Percentiles rank a stretch among this genome's conserved stretches.
phyloP scores from a whole-genome alignment of 768 basidiomycete genomes.

The Termitomyces sp. region DNA sequence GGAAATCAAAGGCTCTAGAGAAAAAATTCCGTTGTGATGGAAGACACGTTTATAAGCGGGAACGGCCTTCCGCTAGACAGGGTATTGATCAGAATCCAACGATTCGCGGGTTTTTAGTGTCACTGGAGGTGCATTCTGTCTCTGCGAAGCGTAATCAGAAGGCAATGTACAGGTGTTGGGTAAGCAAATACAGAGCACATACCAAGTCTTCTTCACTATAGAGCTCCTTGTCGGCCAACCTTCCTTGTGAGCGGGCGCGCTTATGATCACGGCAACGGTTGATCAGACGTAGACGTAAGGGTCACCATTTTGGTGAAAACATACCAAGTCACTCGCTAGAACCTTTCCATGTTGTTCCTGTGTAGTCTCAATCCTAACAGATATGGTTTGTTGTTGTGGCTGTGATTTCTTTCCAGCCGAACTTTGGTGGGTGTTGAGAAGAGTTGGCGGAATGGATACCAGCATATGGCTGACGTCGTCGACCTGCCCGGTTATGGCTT shows the following conservation, averaged over 20 bases:
- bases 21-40: too few species aligned
- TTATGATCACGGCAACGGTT: neutral
- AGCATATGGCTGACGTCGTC: conserved; percentile 29
- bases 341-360: conserved; percentile 10
- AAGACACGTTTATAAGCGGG: neutral
- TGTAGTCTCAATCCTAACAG: conserved; percentile 33
- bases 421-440: conserved; percentile 14
- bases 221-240: neutral
- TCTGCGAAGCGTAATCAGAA: neutral
- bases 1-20: too few species aligned
- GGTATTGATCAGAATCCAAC: neutral
- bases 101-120: neutral
- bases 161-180: neutral
- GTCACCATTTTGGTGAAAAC: neutral
- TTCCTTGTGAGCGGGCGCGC: neutral
- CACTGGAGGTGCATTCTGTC: neutral
- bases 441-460: conserved; percentile 27
- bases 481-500: conserved; percentile 27
- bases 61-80: too few species aligned
- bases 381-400: conserved; percentile 22
- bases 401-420: conserved; percentile 4
- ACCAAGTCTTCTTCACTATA: conserved; percentile 1
- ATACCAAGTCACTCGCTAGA: neutral
- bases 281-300: neutral
- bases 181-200: neutral